These are phyloP conservation scores for Neohortaea acidophila DNA, from an alignment of 495 filamentous ascomycete genomes.

Conservation along the genomic window DNA sequence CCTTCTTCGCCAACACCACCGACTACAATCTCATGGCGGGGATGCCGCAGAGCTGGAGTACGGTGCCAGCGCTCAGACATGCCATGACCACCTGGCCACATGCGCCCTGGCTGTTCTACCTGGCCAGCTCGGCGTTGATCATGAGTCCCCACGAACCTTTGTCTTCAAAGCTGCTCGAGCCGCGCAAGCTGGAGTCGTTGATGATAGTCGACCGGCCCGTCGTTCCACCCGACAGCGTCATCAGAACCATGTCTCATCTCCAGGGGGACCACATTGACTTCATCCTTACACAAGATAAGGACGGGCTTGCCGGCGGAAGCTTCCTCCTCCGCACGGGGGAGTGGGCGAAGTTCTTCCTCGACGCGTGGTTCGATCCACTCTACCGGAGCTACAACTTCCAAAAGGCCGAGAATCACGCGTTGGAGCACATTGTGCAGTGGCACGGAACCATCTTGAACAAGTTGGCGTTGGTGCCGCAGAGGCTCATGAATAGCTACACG, in stretches of 20 bases:
- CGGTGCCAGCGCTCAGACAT: conserved; percentile 75
- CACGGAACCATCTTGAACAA: conserved; percentile 93
- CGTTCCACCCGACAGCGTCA: conserved; percentile 89
- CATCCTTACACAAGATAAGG: conserved; percentile 69
- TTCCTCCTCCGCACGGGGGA: conserved; percentile 71
- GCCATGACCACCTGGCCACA: conserved; percentile 67
- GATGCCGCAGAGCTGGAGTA: conserved; percentile 54
- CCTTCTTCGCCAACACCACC: conserved; percentile 58
- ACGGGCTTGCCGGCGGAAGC: conserved; percentile 61
- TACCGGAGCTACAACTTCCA: conserved; percentile 91
- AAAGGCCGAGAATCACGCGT: conserved; percentile 79
- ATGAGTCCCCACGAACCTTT: conserved; percentile 69
- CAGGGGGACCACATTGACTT: conserved; percentile 63
- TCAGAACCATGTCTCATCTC: conserved; percentile 80
- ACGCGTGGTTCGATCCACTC: conserved; percentile 91
- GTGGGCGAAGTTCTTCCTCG: conserved; percentile 84
- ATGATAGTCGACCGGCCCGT: conserved; percentile 78
- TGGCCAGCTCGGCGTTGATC: conserved; percentile 69
- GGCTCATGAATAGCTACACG: conserved; percentile 62
- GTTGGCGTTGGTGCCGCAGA: conserved; percentile 71
- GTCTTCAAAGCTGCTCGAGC: conserved; percentile 52
- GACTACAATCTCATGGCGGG: conserved; percentile 61
- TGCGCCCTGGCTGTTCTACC: conserved; percentile 66
- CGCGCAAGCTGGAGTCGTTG: conserved; percentile 49
- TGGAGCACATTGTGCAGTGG: conserved; percentile 57